A percentile compares a stretch with the other conserved stretches of the same genome.
These are phyloP conservation scores for Trametes villosa DNA, from an alignment of 768 basidiomycete species.

Conservation along the genomic window DNA sequence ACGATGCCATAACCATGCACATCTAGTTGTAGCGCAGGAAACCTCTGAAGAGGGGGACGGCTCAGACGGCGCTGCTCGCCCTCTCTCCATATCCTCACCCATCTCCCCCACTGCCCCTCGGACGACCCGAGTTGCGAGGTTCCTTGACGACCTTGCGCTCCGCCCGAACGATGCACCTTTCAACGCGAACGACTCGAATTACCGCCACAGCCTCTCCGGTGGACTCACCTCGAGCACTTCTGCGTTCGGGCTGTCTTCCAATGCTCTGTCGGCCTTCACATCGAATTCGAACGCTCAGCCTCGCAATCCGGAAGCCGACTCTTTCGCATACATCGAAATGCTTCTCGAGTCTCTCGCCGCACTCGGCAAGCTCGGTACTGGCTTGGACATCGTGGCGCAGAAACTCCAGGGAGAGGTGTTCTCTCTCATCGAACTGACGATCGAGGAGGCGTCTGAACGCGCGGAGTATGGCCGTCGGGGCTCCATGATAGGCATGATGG, in stretches of 20 bases:
- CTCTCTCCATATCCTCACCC: constrained; percentile 43
- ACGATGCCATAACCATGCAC: constrained; percentile 48
- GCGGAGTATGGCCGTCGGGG: constrained; percentile 74
- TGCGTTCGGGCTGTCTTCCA: constrained; percentile 22
- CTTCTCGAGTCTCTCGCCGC: constrained; percentile 92
- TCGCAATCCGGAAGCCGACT: constrained; percentile 86
- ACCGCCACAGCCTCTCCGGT: constrained; percentile 28
- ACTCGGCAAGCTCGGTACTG: constrained; percentile 84
- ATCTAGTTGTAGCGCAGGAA: constrained; percentile 66
- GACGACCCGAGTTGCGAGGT: constrained; percentile 60
- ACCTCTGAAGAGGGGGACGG: constrained; percentile 38
- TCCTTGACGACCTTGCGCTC: constrained; percentile 63
- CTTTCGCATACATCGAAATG: constrained; percentile 91
- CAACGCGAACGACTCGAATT: constrained; percentile 55
- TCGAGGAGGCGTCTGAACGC: constrained; percentile 92
- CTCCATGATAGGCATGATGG: constrained; percentile 41
- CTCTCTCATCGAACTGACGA: constrained; percentile 79
- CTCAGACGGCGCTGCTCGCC: constrained; percentile 8
- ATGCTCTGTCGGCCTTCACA: constrained; percentile 23
- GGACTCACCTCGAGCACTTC: constrained; percentile 20
- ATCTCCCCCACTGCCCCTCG: constrained; percentile 44
- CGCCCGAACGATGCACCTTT: constrained; percentile 81
- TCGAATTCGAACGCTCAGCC: constrained; percentile 25
- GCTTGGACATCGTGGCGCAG: constrained; percentile 83
- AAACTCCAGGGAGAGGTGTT: constrained; percentile 85